These are phyloP conservation scores for Arthroderma sp. DNA, from an alignment of 2,329 filamentous ascomycete genomes.

Conservation along the genomic window DNA sequence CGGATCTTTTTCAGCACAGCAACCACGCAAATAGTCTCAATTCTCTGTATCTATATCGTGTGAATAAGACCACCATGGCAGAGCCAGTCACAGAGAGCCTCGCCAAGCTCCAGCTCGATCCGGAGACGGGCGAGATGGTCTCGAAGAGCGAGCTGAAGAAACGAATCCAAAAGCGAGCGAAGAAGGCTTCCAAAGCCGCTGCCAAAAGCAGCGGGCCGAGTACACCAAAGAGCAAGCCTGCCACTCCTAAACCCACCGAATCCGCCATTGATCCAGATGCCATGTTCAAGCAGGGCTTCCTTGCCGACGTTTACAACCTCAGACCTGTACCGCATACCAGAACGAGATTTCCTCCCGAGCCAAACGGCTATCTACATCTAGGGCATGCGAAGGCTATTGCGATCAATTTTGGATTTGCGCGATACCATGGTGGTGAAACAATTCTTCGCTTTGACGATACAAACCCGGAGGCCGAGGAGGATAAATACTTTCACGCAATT, in stretches of 20 bases:
- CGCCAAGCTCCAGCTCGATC: slow-evolving; percentile 49
- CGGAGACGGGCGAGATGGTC: slow-evolving; percentile 53
- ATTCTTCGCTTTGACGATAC: slow-evolving; percentile 84
- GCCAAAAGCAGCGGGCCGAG: no score
- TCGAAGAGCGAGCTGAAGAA: slow-evolving; percentile 53
- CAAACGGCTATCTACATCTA: slow-evolving; percentile 87
- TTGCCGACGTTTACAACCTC: slow-evolving; percentile 58
- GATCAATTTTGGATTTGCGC: slow-evolving; percentile 91
- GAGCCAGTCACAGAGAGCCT: slow-evolving; percentile 21
- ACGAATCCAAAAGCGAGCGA: slow-evolving; percentile 37
- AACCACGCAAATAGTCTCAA: no score
- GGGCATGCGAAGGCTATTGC: slow-evolving; percentile 93
- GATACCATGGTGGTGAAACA: slow-evolving; percentile 64
- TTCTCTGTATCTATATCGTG: no score
- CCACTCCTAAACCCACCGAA: no score
- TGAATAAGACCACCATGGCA: slow-evolving; percentile 5
- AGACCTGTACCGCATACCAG: slow-evolving; percentile 41
- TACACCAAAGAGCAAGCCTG: no score
- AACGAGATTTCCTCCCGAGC: slow-evolving; percentile 71
- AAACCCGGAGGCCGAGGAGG: slow-evolving; percentile 85
- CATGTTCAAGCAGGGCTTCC: slow-evolving; percentile 72
- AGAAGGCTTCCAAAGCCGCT: no score
- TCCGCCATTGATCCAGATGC: slow-evolving; percentile 37
- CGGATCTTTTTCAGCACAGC: no score
- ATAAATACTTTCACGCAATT: slow-evolving; percentile 80